Conservation (phyloP, 768 basidiomycete genomes). For the Tylopilus subfusipes region DNA sequence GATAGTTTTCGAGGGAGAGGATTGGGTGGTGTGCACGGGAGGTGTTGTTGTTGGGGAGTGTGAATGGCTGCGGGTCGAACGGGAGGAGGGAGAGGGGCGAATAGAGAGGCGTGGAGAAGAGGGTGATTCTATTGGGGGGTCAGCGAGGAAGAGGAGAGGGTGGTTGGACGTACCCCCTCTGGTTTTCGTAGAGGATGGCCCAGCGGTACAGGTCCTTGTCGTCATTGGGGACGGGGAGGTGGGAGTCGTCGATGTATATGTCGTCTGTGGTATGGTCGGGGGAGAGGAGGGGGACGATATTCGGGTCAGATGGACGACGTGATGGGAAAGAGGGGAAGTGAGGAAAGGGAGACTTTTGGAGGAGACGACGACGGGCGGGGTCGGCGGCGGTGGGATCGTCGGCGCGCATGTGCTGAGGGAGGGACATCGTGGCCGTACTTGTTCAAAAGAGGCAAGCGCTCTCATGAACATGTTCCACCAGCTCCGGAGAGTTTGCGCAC, state of each 20-base stretch:
- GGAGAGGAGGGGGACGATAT: not conserved
- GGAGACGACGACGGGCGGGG: conserved; percentile 45
- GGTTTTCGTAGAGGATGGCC: conserved; percentile 81
- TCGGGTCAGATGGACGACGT: not conserved
- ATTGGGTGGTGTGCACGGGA: conserved; percentile 48
- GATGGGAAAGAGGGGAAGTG: conserved; percentile 34
- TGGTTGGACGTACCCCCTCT: conserved; percentile 58
- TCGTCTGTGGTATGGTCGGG: conserved; percentile 4
- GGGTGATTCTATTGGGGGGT: conserved; percentile 44
- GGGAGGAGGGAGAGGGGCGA: conserved; percentile 68
- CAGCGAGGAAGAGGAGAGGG: not conserved
- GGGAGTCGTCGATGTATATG: conserved; percentile 33
- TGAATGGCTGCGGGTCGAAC: conserved; percentile 71
- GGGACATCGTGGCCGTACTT: conserved; percentile 16
- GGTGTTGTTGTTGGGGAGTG: conserved; percentile 44
- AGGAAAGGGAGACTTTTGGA: conserved; percentile 34
- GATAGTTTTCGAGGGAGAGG: conserved; percentile 58
- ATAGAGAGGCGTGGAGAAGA: conserved; percentile 73
- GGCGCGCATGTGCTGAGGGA: conserved; percentile 37
- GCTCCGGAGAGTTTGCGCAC: conserved; percentile 9
- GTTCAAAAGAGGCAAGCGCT: conserved; percentile 1
- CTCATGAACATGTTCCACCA: conserved; percentile 15
- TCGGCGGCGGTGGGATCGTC: conserved; percentile 44
- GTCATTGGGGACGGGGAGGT: conserved; percentile 23
- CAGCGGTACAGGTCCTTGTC: conserved; percentile 62